Conservation (phyloP, 352 stramenopile species). For the Sclerospora graminicola region DNA sequence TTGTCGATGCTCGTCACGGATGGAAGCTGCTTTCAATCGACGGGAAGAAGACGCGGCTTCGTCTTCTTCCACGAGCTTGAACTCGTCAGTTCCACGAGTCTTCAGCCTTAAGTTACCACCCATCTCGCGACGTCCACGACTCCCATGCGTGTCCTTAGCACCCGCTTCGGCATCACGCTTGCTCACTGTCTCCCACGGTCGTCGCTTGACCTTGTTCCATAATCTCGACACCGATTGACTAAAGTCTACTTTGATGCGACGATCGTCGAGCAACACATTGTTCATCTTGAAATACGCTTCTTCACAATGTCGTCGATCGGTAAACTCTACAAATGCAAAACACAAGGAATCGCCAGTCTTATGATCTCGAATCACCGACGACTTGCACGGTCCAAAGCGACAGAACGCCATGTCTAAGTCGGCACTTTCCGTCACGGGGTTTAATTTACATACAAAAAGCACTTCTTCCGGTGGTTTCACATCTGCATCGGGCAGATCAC, state of each 20-base stretch:
- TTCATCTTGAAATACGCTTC: slow-evolving; percentile 99
- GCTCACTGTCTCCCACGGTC: slow-evolving; percentile 48
- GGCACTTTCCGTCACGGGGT: slow-evolving; percentile 88
- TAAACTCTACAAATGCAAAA: slow-evolving; percentile 99
- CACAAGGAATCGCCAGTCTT: slow-evolving; percentile 97
- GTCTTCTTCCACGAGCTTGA: slow-evolving; percentile 44
- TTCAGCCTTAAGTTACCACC: slow-evolving; percentile 39
- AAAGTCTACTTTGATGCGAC: slow-evolving; percentile 94
- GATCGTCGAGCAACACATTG: slow-evolving; percentile 98
- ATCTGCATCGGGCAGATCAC: slow-evolving; percentile 95
- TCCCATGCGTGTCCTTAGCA: slow-evolving; percentile 21
- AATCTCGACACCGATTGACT: slow-evolving; percentile 97
- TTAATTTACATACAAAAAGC: slow-evolving; percentile 97
- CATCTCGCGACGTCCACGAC: slow-evolving; percentile 18
- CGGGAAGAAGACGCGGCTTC: slow-evolving; percentile 5
- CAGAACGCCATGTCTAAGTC: slow-evolving; percentile 94
- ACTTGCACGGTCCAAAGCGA: slow-evolving; percentile 81
- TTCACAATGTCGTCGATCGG: slow-evolving; percentile 87
- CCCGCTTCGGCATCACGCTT: slow-evolving; percentile 42
- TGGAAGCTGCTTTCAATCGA: slow-evolving; percentile 3
- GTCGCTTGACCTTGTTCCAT: slow-evolving; percentile 88
- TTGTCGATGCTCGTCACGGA: slow-evolving; percentile 6
- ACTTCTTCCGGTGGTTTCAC: slow-evolving; percentile 97
- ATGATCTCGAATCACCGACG: slow-evolving; percentile 94
- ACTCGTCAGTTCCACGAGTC: slow-evolving; percentile 15